phyloP scores from a whole-genome alignment of 768 basidiomycete species.

The Leucocoprinus birnbaumii region DNA sequence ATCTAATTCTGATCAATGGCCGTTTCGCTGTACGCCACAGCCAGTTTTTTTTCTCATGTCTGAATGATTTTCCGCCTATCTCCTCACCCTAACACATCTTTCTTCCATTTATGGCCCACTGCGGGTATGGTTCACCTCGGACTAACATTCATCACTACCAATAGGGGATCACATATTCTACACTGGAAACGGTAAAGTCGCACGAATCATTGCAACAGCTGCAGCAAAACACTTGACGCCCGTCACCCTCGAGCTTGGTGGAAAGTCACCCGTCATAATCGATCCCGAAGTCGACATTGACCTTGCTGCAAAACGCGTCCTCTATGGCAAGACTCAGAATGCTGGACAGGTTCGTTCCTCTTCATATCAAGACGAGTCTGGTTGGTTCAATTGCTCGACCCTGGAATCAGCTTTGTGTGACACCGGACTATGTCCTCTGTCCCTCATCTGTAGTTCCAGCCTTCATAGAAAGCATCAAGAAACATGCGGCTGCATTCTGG shows the following conservation, averaged over 20 bases:
- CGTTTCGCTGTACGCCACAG: no score
- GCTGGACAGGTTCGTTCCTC: slow-evolving; percentile 53
- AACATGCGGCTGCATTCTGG: slow-evolving; percentile 46
- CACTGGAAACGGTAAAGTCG: slow-evolving; percentile 45
- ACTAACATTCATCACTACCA: not conserved
- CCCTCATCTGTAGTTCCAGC: slow-evolving; percentile 39
- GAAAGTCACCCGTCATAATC: slow-evolving; percentile 46
- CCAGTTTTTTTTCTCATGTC: not conserved
- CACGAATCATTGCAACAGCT: slow-evolving; percentile 44
- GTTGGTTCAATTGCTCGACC: no score
- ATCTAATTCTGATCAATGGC: no score
- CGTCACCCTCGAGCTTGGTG: slow-evolving; percentile 53
- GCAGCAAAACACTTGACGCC: slow-evolving; percentile 56
- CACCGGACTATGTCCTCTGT: slow-evolving; percentile 45
- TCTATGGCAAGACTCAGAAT: slow-evolving; percentile 67
- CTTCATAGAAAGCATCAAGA: slow-evolving; percentile 42
- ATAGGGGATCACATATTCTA: slow-evolving; percentile 40
- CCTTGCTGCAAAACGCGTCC: slow-evolving; percentile 58
- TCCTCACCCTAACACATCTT: not conserved
- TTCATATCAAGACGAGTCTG: no score
- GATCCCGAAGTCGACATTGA: slow-evolving; percentile 24
- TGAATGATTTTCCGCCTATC: not conserved
- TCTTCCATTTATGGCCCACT: not conserved
- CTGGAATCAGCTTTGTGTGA: slow-evolving; percentile 52
- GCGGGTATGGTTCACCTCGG: no score